Base-by-base conservation (phyloP, 306 rosid species). In the Lathyrus oleraceus region DNA sequence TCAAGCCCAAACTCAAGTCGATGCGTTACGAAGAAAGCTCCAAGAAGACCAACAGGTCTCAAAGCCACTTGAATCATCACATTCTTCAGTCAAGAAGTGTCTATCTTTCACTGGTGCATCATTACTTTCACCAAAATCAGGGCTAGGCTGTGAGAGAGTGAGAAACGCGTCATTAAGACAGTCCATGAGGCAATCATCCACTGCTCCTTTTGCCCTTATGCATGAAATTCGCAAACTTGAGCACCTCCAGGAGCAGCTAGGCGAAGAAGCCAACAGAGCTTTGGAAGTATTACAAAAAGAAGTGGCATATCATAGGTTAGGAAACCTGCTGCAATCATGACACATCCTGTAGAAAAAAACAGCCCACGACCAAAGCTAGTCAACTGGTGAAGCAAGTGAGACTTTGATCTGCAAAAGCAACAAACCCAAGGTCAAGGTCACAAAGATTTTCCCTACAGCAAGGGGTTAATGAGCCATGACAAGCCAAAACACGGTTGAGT, bases 221-320 rank as follows among this genome's bases (percentile, higher is more conserved):
- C 97, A 95, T 79, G 99, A 95, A 81, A 95, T 95, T 78, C 96
- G 99, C 56, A 95, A 95, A 83, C 96, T 95, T 30, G 99, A 95
- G 88, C 97, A 91, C 77, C 95, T 95, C 71, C 99, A 95, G 61
- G 96, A 95, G 84, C 96, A 91, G 87, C 91, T 95, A 28, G 99
- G 99, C 51, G 95, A 95, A 74, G 99, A 95, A 82, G 99, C 99
- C 59, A 95, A 91, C 67, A 75, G 96, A 75, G 99, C 99, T 23
- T 85, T 95, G 64, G 97, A 91, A 83, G 96, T 95, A 61, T 71
- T 95, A 57, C 99, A 95, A 70, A 95, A 95, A 83, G 97, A 95
- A 82, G 99, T 95, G 69, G 96, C 96, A 71, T 95, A 97, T 74
- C 99, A 95, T 79, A 89, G 99, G 72, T 83, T 87, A 52, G 99